phyloP scores from a whole-genome alignment of 2,329 filamentous ascomycete species.

The Monosporascus sp. region DNA sequence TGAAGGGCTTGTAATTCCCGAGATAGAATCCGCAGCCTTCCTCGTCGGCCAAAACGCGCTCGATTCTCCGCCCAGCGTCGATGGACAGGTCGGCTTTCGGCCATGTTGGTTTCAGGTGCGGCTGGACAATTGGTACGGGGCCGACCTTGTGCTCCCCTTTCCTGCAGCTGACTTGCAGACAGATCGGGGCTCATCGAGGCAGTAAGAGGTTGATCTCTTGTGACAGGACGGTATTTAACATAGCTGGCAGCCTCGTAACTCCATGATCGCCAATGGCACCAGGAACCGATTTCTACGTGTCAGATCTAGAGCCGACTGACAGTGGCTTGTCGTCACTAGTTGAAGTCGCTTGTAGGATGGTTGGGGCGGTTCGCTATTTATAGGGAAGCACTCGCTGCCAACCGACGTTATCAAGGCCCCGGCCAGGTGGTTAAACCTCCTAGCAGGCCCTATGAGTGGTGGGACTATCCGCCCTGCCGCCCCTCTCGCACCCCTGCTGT shows the following conservation, averaged over 20 bases:
- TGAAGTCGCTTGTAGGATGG: not conserved
- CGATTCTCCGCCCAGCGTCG: constrained; percentile 15
- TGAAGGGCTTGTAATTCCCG: constrained; percentile 24
- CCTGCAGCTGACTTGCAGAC: not conserved
- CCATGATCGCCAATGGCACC: too few species aligned
- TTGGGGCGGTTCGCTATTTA: too few species aligned
- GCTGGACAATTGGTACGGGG: not conserved
- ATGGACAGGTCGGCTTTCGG: not conserved
- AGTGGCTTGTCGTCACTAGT: not conserved
- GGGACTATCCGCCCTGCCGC: constrained; percentile 5
- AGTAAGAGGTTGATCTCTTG: not conserved
- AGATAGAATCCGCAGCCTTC: constrained; percentile 23
- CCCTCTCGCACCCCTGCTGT: not conserved
- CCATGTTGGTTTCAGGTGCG: constrained; percentile 8
- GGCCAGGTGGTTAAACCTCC: not conserved
- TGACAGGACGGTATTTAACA: not conserved
- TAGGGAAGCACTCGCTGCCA: too few species aligned
- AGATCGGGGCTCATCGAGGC: too few species aligned
- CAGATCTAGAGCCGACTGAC: too few species aligned
- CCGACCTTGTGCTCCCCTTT: not conserved
- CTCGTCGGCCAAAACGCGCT: constrained; percentile 16
- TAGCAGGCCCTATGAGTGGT: not conserved
- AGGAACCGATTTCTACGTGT: too few species aligned
- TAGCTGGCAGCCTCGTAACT: too few species aligned
- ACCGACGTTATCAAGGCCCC: not conserved